Conservation (phyloP, 371 early-diverging fungal species). For the Syncephalastrum monosporum region DNA sequence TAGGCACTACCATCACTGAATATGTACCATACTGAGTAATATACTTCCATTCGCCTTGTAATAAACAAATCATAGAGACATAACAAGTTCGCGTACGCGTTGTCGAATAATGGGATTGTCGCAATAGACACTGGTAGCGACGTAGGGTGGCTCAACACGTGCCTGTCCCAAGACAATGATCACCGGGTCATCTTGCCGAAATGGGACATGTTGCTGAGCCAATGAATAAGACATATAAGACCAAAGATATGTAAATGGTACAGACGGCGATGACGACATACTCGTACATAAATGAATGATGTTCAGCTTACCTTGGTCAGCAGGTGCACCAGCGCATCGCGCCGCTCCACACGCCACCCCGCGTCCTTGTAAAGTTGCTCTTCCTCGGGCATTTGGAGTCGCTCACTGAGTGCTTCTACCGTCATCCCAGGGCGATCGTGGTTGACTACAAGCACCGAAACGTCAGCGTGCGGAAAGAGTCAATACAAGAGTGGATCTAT, state of each 20-base stretch:
- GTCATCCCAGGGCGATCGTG: no score
- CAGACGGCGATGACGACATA: neutral
- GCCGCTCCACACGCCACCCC: constrained; percentile 9
- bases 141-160: constrained; percentile 57
- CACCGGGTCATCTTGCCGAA: constrained; percentile 40
- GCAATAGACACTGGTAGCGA: constrained; percentile 47
- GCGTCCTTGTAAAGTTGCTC: constrained; percentile 1
- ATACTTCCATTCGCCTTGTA: neutral
- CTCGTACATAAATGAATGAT: constrained; percentile 8
- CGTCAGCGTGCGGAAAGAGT: neutral
- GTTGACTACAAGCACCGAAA: no score
- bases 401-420: no score
- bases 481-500: neutral
- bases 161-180: constrained; percentile 57
- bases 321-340: constrained; percentile 12
- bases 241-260: constrained; percentile 3
- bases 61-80: constrained; percentile 20
- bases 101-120: constrained; percentile 49
- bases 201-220: constrained; percentile 48
- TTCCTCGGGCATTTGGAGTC: constrained; percentile 4
- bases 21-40: neutral
- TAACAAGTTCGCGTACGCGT: constrained; percentile 55
- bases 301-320: constrained; percentile 18
- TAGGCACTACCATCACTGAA: constrained; percentile 11
- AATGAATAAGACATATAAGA: no score